Percentiles rank a stretch among this genome's conserved stretches.
phyloP scores from a whole-genome alignment of 208 protist genomes.

The Acanthamoeba sp. region DNA sequence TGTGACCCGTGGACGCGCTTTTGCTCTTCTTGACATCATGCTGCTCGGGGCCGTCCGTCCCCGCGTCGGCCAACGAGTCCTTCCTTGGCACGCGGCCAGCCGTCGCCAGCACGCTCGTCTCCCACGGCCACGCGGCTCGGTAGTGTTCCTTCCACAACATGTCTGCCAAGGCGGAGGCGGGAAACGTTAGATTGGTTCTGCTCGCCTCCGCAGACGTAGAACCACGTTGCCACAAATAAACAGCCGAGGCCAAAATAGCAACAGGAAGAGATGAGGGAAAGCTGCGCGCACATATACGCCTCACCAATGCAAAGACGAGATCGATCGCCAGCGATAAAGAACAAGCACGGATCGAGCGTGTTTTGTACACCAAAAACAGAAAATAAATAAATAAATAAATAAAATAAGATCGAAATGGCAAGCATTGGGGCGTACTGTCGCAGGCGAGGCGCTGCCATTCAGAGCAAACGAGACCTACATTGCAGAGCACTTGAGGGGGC shows the following conservation, averaged over 20 bases:
- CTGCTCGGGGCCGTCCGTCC: conserved; percentile 20
- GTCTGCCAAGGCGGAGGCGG: background rate
- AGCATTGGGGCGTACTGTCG: background rate
- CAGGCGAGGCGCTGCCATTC: conserved; percentile 27
- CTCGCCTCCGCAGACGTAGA: no score
- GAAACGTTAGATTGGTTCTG: no score
- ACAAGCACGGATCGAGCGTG: no score
- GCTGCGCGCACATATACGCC: no score
- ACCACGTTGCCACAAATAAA: no score
- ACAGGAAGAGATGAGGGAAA: no score
- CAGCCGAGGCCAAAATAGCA: no score
- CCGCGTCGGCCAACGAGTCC: background rate
- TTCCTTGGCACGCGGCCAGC: background rate
- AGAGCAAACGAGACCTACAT: background rate
- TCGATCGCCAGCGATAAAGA: no score
- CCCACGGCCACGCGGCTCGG: conserved; percentile 34
- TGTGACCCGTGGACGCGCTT: background rate
- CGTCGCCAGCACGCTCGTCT: conserved; percentile 7
- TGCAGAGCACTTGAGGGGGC: conserved; percentile 26
- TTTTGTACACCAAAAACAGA: no score
- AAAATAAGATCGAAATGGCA: background rate
- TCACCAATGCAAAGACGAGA: no score
- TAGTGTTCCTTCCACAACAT: conserved; percentile 59
- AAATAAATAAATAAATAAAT: background rate
- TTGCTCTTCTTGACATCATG: background rate